Evolutionary conservation across 2,329 filamentous ascomycete species (phyloP).

Genomic region (Ophiocordyceps robertsii): DNA sequence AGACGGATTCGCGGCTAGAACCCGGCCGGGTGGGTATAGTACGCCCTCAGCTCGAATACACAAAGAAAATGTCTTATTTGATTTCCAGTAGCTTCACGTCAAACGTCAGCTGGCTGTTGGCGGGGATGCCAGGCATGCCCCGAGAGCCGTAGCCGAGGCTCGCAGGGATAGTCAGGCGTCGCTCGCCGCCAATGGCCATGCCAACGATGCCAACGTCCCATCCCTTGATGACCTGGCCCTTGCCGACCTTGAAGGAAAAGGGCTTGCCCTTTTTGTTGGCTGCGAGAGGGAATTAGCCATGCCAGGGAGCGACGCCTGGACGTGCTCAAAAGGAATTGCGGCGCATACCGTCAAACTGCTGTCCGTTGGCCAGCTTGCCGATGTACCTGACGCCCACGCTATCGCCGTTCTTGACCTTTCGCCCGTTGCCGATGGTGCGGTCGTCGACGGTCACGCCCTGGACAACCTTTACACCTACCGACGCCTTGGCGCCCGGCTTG

Average conservation of each 20-base stretch:
- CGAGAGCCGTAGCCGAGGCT: slow-evolving; percentile 82
- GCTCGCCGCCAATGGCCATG: slow-evolving; percentile 89
- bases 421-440: slow-evolving; percentile 79
- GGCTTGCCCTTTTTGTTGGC: slow-evolving; percentile 99
- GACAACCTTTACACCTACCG: slow-evolving; percentile 62
- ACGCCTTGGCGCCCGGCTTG: slow-evolving; percentile 27
- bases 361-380: slow-evolving; percentile 87
- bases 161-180: slow-evolving; percentile 79
- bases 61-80: slow-evolving; percentile 44
- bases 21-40: slow-evolving; percentile 1
- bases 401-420: slow-evolving; percentile 79
- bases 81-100: slow-evolving; percentile 79
- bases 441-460: slow-evolving; percentile 89
- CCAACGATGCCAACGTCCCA: slow-evolving; percentile 93
- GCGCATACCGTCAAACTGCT: slow-evolving; percentile 80
- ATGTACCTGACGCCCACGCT: slow-evolving; percentile 94
- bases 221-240: slow-evolving; percentile 94
- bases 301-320: too few relatives aligned
- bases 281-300: slow-evolving; percentile 17
- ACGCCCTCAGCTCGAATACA: slow-evolving; percentile 1
- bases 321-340: neutral
- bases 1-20: neutral
- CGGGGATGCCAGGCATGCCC: slow-evolving; percentile 70
- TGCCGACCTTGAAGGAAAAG: slow-evolving; percentile 88
- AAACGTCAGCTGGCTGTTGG: slow-evolving; percentile 83